Evolutionary conservation across 306 rosid species (phyloP).

Genomic region (Lupinus albus): DNA sequence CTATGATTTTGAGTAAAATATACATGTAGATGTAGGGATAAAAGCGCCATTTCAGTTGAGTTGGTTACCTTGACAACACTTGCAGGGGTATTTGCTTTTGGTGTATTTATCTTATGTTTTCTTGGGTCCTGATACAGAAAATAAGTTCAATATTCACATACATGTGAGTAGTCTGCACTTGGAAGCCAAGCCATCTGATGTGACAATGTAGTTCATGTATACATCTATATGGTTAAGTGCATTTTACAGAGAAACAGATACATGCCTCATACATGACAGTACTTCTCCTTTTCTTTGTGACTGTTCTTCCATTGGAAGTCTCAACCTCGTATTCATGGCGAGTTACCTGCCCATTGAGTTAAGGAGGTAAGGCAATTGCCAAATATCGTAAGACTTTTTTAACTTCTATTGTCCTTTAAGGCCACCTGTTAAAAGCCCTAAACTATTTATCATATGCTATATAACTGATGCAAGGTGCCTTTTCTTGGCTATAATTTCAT

Average conservation of each 20-base stretch:
- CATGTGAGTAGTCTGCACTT: slow-evolving; percentile 30
- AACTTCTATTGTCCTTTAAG: slow-evolving; percentile 21
- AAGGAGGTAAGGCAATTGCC: slow-evolving; percentile 33
- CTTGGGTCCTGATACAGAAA: slow-evolving; percentile 68
- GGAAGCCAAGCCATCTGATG: slow-evolving; percentile 32
- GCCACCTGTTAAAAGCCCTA: slow-evolving; percentile 13
- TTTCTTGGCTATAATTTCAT: slow-evolving; percentile 18
- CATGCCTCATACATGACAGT: slow-evolving; percentile 93
- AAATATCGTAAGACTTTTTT: slow-evolving; percentile 25
- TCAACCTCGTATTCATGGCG: slow-evolving; percentile 92
- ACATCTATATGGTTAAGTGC: slow-evolving; percentile 12
- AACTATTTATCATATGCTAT: background rate
- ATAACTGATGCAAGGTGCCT: slow-evolving; percentile 32
- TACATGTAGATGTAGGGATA: background rate
- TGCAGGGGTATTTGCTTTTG: slow-evolving; percentile 69
- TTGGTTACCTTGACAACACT: slow-evolving; percentile 68
- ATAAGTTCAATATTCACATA: slow-evolving; percentile 38
- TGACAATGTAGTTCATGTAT: slow-evolving; percentile 20
- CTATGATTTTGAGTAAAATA: background rate
- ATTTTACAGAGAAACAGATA: slow-evolving; percentile 34
- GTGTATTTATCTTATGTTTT: slow-evolving; percentile 67
- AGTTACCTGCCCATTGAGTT: slow-evolving; percentile 69
- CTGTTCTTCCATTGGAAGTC: slow-evolving; percentile 90
- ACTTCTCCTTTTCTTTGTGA: slow-evolving; percentile 84
- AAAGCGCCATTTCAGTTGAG: slow-evolving; percentile 31